Conservation (phyloP, 768 basidiomycete genomes). For the Tylopilus sp. region DNA sequence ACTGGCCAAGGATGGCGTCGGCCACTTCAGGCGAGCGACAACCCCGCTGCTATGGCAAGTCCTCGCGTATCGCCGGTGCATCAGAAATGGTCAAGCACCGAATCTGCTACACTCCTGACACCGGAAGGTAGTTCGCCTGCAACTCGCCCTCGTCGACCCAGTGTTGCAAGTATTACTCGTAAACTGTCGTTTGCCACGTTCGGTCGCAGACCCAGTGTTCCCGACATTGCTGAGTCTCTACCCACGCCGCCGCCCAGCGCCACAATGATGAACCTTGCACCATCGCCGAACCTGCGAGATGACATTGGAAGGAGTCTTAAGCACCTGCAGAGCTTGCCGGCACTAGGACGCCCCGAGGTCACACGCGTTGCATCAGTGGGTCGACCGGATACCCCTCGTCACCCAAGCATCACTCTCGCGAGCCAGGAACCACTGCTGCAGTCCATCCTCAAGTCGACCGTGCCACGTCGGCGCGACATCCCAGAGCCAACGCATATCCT, state of each 20-base stretch:
- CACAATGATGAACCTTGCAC: constrained; percentile 15
- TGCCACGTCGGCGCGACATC: constrained; percentile 4
- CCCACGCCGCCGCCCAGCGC: constrained; percentile 18
- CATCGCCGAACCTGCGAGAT: constrained; percentile 11
- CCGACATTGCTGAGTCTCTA: constrained; percentile 19
- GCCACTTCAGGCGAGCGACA: constrained; percentile 8
- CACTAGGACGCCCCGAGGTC: constrained; percentile 9
- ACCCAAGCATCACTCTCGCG: constrained; percentile 13
- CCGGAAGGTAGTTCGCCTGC: constrained; percentile 8
- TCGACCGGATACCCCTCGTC: constrained; percentile 6
- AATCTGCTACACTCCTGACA: constrained; percentile 11
- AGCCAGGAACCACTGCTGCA: neutral
- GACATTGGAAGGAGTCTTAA: constrained; percentile 15
- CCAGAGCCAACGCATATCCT: constrained; percentile 14
- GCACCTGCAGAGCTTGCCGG: constrained; percentile 26
- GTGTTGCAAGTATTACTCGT: constrained; percentile 31
- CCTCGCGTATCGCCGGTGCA: constrained; percentile 15
- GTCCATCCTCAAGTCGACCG: neutral
- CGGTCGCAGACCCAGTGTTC: constrained; percentile 22
- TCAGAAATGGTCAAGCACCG: constrained; percentile 21
- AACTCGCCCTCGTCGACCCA: constrained; percentile 19
- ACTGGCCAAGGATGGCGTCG: constrained; percentile 8
- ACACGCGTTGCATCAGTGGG: neutral
- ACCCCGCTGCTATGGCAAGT: constrained; percentile 22
- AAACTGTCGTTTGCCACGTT: constrained; percentile 31